Base-by-base conservation (phyloP, 1,139 yeast genomes). In the Lodderomyces pseudojiufengensis region DNA sequence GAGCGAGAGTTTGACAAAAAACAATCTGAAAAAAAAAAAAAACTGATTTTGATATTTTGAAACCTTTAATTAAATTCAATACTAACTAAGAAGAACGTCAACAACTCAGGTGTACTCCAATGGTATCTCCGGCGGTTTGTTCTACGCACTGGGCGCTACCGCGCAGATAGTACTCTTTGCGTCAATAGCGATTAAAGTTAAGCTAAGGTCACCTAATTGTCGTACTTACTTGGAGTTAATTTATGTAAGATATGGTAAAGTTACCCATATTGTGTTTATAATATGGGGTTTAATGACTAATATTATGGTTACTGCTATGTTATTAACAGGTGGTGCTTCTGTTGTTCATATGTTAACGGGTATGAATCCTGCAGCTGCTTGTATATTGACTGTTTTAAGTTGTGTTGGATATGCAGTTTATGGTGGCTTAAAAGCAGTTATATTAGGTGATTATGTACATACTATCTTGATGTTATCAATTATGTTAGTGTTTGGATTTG, bases 371-470 rank as follows among this genome's bases (percentile, higher is more conserved):
- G 81, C 78, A 21, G 96, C 95, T 9, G 84, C 88, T 2, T 78
- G 87, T 58, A 80, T 84, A 58, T 63, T 87, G 37, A 68, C 87
- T 35, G 95, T 95, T 2, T 61, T 87, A 20, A 95, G 95, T 45
- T 95, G 85, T 32, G 80, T 84, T 27, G 61, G 84, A 29, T 87
- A 86, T 61, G 86, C 95, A 3, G 60, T 85, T 38, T 83, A 84
- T 48, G 96, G 96, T 42, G 96, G 96, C 51, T 76, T 87, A 51
- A 86, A 84, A 57, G 95, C 96, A 18, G 87, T 95, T 4, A 85
- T 87, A 59, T 65, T 86, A 52, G 85, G 95, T 6, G 96, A 87
- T 57, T 88, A 83, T 54, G 76, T 79, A 39, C 95, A 87, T 61
- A 87, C 78, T 3, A 78, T 49, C 35, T 77, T 78, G 34, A 77